Evolutionary conservation across 2,329 filamentous ascomycete genomes (phyloP).

Genomic region (Apiospora malaysiana): DNA sequence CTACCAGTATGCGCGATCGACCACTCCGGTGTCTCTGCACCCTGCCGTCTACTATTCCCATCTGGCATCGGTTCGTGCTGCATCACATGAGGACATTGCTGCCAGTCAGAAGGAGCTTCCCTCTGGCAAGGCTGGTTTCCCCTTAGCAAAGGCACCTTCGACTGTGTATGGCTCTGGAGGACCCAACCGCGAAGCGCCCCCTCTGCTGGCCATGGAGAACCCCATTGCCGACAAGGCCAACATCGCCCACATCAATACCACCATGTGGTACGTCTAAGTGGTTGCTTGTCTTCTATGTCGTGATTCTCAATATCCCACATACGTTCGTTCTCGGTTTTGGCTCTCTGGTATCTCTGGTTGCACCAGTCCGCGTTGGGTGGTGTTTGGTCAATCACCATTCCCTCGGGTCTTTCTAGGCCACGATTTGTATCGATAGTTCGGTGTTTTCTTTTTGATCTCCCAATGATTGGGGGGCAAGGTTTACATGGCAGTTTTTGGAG

Average conservation of each 20-base stretch:
- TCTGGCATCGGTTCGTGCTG: slow-evolving; percentile 80
- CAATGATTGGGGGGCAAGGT: background rate
- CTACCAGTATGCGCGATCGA: slow-evolving; percentile 91
- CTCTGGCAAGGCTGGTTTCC: slow-evolving; percentile 46
- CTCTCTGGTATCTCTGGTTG: background rate
- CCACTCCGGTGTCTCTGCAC: slow-evolving; percentile 86
- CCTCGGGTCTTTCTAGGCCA: background rate
- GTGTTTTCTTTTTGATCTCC: background rate
- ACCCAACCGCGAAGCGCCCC: slow-evolving; percentile 27
- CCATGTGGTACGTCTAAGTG: slow-evolving; percentile 52
- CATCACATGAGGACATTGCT: slow-evolving; percentile 68
- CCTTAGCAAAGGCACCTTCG: slow-evolving; percentile 33
- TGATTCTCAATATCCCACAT: background rate
- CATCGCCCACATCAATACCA: slow-evolving; percentile 40
- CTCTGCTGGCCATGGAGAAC: slow-evolving; percentile 39
- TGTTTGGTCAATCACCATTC: background rate
- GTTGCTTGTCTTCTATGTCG: background rate
- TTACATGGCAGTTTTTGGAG: background rate
- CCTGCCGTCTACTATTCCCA: slow-evolving; percentile 97
- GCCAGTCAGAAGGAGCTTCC: slow-evolving; percentile 52
- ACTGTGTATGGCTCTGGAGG: background rate
- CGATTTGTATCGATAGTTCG: background rate
- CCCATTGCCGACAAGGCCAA: slow-evolving; percentile 26
- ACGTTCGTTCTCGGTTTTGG: background rate
- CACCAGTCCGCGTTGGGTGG: background rate